A percentile compares a stretch with the other conserved stretches of the same genome.
Evolutionary conservation across 371 early-diverging fungal genomes (phyloP).

Genomic region (Apophysomyces elegans): DNA sequence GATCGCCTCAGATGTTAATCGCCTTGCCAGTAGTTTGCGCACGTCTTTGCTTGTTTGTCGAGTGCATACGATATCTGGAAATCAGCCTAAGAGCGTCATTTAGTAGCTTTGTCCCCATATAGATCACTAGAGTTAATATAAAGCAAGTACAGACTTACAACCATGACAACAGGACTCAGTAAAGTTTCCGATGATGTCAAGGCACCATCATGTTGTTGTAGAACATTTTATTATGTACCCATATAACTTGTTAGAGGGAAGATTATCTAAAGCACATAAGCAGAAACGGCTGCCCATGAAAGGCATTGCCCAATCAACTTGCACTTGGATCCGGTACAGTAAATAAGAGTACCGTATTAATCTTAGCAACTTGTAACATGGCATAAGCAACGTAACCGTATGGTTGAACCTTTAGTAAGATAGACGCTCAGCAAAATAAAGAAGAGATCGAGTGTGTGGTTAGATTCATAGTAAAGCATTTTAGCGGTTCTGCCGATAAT

Average conservation of each 20-base stretch:
- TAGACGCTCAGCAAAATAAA: constrained; percentile 30
- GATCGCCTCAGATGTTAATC: constrained; percentile 20
- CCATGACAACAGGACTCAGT: constrained; percentile 16
- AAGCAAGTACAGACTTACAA: background rate
- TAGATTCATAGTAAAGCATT: constrained; percentile 33
- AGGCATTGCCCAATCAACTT: constrained; percentile 40
- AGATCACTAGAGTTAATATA: constrained; percentile 22
- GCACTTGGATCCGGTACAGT: constrained; percentile 32
- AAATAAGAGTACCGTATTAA: constrained; percentile 37
- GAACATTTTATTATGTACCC: constrained; percentile 37
- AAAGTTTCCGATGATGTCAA: constrained; percentile 28
- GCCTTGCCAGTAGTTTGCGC: background rate
- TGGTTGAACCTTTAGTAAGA: constrained; percentile 20
- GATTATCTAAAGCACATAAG: constrained; percentile 21
- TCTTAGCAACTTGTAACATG: constrained; percentile 29
- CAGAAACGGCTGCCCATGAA: constrained; percentile 28
- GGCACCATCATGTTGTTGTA: constrained; percentile 36
- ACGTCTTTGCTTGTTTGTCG: constrained; percentile 11
- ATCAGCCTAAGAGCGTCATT: constrained; percentile 18
- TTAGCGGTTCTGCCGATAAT: constrained; percentile 27
- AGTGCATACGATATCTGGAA: constrained; percentile 23
- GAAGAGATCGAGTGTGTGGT: constrained; percentile 31
- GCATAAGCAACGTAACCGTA: constrained; percentile 25
- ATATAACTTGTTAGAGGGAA: constrained; percentile 18
- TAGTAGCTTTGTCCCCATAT: constrained; percentile 13